Conservation (phyloP, 129 eudicot species). For the Ambrosia artemisiifolia region DNA sequence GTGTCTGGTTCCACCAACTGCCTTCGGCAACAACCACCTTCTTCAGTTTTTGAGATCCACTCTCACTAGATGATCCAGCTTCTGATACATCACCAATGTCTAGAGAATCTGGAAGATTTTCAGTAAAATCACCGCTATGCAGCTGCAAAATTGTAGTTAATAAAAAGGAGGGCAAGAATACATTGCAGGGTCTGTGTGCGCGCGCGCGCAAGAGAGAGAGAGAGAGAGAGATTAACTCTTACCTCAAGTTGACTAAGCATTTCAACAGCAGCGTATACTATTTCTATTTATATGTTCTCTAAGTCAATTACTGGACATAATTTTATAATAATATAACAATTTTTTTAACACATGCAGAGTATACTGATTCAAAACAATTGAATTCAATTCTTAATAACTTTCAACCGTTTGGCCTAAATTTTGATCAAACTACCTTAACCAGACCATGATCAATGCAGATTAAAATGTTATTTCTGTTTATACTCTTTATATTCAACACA, state of each 20-base stretch:
- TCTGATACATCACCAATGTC: conserved; percentile 82
- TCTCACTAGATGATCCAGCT: conserved; percentile 42
- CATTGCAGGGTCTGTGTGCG: background rate
- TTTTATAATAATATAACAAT: no score
- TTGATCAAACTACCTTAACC: no score
- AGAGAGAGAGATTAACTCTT: background rate
- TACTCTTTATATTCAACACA: no score
- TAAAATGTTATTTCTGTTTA: no score
- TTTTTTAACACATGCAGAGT: no score
- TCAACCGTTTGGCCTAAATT: no score
- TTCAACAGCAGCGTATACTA: conserved; percentile 72
- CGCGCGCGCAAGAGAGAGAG: background rate
- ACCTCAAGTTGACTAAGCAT: conserved; percentile 89
- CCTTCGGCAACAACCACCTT: conserved; percentile 44
- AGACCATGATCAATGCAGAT: no score
- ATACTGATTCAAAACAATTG: no score
- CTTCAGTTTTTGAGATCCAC: conserved; percentile 41
- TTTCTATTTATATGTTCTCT: no score
- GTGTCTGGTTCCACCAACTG: conserved; percentile 24
- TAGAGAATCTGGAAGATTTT: conserved; percentile 78
- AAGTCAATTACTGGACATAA: no score
- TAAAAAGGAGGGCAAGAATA: background rate
- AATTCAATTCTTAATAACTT: no score
- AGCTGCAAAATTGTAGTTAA: conserved; percentile 34
- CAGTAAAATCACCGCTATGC: conserved; percentile 41